Conservation (phyloP, 2,329 filamentous ascomycete genomes). For the Diaporthe citri region DNA sequence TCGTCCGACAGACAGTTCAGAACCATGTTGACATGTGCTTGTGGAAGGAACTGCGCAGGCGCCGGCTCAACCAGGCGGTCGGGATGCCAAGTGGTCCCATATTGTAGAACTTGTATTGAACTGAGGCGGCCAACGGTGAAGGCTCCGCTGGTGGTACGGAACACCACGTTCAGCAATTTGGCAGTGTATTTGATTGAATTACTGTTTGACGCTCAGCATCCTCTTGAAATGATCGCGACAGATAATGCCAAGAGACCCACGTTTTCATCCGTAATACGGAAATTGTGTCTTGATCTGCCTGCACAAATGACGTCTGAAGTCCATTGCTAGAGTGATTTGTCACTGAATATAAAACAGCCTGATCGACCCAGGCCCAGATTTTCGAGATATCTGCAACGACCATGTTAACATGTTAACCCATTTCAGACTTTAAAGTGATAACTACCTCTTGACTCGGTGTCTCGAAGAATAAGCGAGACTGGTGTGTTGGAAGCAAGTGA, state of each 20-base stretch:
- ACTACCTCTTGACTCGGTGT: not conserved
- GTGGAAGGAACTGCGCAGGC: not conserved
- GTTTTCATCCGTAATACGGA: not conserved
- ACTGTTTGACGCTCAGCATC: not conserved
- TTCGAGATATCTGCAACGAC: not conserved
- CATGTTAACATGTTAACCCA: not conserved
- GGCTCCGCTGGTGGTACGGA: not conserved
- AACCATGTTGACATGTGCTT: conserved; percentile 1
- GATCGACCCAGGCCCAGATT: not conserved
- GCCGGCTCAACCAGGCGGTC: not conserved
- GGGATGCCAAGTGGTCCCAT: not conserved
- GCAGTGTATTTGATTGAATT: not conserved
- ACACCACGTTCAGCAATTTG: not conserved
- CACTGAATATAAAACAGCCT: not conserved
- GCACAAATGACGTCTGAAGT: not conserved
- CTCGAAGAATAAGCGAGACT: not conserved
- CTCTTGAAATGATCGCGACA: not conserved
- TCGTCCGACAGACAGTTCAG: not conserved
- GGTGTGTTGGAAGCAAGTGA: not conserved
- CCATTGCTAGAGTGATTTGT: not conserved
- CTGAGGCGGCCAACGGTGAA: not conserved
- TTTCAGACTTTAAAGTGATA: fast-evolving
- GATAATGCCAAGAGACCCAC: not conserved
- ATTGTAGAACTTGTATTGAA: conserved; percentile 18
- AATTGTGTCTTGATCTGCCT: not conserved